phyloP scores from a whole-genome alignment of 495 filamentous ascomycete species.

The Opeltia flavorubescens region DNA sequence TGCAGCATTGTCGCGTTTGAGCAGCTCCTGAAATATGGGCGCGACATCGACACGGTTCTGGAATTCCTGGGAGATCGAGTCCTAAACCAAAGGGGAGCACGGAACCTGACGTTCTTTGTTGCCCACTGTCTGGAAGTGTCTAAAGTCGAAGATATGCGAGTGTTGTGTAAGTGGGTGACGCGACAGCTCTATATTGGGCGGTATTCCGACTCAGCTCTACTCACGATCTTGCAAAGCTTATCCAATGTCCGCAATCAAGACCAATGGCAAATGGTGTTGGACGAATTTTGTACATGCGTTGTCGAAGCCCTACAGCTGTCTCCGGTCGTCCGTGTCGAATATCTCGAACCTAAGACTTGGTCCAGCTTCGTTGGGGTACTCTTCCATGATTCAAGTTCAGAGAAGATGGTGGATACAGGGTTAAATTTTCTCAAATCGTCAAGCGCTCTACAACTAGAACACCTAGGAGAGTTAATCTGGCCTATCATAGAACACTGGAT shows the following conservation, averaged over 20 bases:
- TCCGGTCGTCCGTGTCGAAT: neutral
- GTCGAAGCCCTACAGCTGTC: slow-evolving; percentile 8
- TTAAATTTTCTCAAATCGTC: neutral
- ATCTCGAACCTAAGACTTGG: neutral
- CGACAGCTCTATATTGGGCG: slow-evolving; percentile 27
- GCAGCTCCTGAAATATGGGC: slow-evolving; percentile 18
- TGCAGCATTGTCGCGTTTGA: slow-evolving; percentile 30
- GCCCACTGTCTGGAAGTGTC: slow-evolving; percentile 10
- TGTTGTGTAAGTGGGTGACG: slow-evolving; percentile 20
- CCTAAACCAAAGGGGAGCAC: slow-evolving; percentile 26
- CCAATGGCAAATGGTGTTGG: neutral
- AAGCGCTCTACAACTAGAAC: neutral
- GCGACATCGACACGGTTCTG: slow-evolving; percentile 17
- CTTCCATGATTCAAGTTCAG: neutral
- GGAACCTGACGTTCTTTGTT: slow-evolving; percentile 22
- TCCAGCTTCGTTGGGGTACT: neutral
- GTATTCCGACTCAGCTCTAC: slow-evolving; percentile 24
- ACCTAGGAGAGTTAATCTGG: neutral
- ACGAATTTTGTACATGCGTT: neutral
- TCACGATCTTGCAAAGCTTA: slow-evolving; percentile 18
- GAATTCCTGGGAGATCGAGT: slow-evolving; percentile 29
- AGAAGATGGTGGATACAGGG: neutral
- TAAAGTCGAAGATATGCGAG: neutral
- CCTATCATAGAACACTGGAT: neutral
- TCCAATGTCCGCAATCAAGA: slow-evolving; percentile 9